These are phyloP conservation scores for Globisporangium perplexum DNA, from an alignment of 352 stramenopile species.

Conservation along the genomic window DNA sequence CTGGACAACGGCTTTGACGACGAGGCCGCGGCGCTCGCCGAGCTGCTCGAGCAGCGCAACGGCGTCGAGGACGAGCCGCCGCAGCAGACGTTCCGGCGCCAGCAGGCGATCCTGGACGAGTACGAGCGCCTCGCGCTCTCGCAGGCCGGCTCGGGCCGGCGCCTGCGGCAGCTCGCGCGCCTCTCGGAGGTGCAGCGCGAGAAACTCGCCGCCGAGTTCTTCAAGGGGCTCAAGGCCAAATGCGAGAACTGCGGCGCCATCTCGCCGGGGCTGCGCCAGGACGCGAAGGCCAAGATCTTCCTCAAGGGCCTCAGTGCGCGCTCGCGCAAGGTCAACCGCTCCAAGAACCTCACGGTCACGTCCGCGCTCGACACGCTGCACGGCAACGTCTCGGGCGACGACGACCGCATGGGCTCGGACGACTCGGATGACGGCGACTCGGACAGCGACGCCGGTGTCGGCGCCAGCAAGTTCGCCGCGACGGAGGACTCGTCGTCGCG, in stretches of 20 bases:
- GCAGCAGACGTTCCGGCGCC: slow-evolving; percentile 65
- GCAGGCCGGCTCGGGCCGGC: slow-evolving; percentile 19
- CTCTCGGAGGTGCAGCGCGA: slow-evolving; percentile 68
- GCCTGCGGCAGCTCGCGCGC: slow-evolving; percentile 48
- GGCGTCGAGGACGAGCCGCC: slow-evolving; percentile 78
- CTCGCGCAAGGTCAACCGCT: slow-evolving; percentile 76
- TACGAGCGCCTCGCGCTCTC: slow-evolving; percentile 85
- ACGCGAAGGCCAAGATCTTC: slow-evolving; percentile 98
- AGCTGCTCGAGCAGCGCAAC: slow-evolving; percentile 85
- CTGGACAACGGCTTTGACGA: slow-evolving; percentile 86
- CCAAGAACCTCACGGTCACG: slow-evolving; percentile 76
- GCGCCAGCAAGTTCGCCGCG: slow-evolving; percentile 29
- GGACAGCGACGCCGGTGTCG: slow-evolving; percentile 51
- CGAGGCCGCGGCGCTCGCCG: slow-evolving; percentile 65
- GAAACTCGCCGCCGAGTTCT: slow-evolving; percentile 86
- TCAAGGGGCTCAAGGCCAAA: slow-evolving; percentile 89
- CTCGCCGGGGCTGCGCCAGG: slow-evolving; percentile 94
- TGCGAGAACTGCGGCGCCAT: slow-evolving; percentile 98
- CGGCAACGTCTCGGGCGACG: slow-evolving; percentile 57
- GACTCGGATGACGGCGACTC: slow-evolving; percentile 67
- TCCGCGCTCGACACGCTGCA: slow-evolving; percentile 80
- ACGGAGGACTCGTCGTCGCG: slow-evolving; percentile 60
- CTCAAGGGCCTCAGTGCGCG: slow-evolving; percentile 82
- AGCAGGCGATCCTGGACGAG: slow-evolving; percentile 85
- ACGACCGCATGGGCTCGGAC: slow-evolving; percentile 17